Evolutionary conservation across 169 alveolate species (phyloP).

Genomic region (Fabrea salina): DNA sequence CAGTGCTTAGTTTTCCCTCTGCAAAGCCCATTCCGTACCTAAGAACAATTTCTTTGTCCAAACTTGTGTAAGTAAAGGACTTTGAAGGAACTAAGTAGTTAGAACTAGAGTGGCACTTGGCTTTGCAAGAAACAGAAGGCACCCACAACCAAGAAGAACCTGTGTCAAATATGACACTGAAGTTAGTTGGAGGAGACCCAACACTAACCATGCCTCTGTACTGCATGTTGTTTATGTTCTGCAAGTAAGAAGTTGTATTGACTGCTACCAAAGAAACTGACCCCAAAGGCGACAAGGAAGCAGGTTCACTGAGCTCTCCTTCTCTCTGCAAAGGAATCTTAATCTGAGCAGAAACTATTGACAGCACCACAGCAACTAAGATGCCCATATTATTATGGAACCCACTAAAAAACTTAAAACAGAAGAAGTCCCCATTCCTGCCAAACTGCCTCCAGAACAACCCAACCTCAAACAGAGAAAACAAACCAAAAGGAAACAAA

Average conservation of each 20-base stretch:
- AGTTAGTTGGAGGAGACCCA: constrained; percentile 14
- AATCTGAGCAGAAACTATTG: too few relatives aligned
- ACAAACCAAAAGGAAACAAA: neutral
- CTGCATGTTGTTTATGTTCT: neutral
- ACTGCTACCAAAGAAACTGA: too few relatives aligned
- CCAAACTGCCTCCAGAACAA: constrained; percentile 12
- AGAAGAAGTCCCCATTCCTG: constrained; percentile 26
- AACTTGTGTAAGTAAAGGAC: neutral
- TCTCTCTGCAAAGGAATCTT: too few relatives aligned
- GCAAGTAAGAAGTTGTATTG: neutral
- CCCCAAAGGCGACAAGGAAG: too few relatives aligned
- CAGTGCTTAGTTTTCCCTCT: neutral
- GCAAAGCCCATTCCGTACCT: neutral
- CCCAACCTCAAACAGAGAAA: neutral
- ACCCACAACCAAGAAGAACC: constrained; percentile 43
- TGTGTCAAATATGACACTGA: constrained; percentile 38
- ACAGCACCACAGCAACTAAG: too few relatives aligned
- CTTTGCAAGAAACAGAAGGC: constrained; percentile 20
- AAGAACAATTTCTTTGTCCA: neutral
- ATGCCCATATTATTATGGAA: neutral
- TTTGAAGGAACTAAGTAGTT: neutral
- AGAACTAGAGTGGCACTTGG: neutral
- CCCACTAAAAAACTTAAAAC: constrained; percentile 12
- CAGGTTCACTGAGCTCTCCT: too few relatives aligned
- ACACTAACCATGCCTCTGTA: constrained; percentile 7